Conservation (phyloP, 257 asterid genomes). For the Thymus quinquecostatus region DNA sequence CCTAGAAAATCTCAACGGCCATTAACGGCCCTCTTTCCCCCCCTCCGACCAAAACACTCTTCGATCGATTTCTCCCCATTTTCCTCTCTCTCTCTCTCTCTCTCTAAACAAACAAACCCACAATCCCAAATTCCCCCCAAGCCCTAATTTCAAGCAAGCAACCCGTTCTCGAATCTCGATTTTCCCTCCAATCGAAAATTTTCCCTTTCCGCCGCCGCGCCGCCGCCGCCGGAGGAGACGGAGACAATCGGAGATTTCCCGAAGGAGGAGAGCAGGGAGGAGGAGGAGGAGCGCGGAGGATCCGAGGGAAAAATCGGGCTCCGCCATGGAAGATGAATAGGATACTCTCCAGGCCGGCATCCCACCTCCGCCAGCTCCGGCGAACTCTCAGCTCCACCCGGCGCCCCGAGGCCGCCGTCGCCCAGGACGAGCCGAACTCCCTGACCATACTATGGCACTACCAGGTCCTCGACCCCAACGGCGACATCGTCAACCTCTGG, state of each 20-base stretch:
- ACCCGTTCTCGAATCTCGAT: no score
- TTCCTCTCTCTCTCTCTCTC: neutral
- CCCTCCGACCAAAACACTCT: conserved; percentile 9
- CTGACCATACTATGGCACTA: conserved; percentile 65
- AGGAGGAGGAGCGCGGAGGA: conserved; percentile 37
- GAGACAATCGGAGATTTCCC: neutral
- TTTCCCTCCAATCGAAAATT: no score
- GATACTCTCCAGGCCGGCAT: conserved; percentile 72
- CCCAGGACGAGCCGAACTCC: conserved; percentile 57
- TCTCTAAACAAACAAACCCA: neutral
- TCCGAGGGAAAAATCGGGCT: conserved; percentile 53
- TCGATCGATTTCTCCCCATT: neutral
- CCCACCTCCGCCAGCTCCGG: conserved; percentile 79
- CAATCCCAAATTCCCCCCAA: no score
- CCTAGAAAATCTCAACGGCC: conserved; percentile 50
- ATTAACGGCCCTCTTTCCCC: conserved; percentile 24
- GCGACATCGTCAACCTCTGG: conserved; percentile 86
- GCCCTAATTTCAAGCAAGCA: neutral
- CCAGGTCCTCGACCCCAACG: conserved; percentile 87
- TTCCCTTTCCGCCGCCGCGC: no score
- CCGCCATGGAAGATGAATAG: conserved; percentile 99
- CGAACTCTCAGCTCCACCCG: conserved; percentile 47
- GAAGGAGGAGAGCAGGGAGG: neutral
- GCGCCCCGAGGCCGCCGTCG: conserved; percentile 30
- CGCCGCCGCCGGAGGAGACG: no score